Evolutionary conservation across 768 basidiomycete species (phyloP).

Genomic region (Mycena amicta): DNA sequence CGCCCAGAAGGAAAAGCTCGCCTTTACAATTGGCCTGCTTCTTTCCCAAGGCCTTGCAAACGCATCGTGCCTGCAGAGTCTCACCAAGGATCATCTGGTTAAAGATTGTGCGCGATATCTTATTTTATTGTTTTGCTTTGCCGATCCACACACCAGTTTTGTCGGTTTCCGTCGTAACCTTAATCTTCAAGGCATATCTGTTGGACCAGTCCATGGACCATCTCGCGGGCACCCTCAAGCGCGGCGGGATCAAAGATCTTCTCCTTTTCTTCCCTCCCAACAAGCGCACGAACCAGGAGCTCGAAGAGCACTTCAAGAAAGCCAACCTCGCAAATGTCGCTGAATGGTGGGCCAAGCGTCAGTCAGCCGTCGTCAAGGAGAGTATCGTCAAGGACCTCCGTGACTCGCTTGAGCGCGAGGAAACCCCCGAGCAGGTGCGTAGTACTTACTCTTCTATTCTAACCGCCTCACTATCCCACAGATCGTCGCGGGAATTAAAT

Average conservation of each 20-base stretch:
- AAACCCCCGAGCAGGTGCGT: constrained; percentile 65
- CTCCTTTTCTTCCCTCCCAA: constrained; percentile 85
- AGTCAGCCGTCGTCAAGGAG: constrained; percentile 81
- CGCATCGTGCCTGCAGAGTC: constrained; percentile 73
- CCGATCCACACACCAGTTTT: constrained; percentile 53
- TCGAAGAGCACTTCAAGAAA: constrained; percentile 88
- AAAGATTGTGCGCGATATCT: constrained; percentile 72
- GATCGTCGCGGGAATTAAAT: constrained; percentile 78
- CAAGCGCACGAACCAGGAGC: constrained; percentile 69
- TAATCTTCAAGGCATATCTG: constrained; percentile 82
- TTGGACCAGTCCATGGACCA: constrained; percentile 87
- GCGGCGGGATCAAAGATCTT: constrained; percentile 84
- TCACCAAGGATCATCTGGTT: constrained; percentile 92
- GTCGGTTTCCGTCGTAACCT: constrained; percentile 72
- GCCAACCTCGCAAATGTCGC: constrained; percentile 77
- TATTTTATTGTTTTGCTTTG: neutral
- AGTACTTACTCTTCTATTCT: neutral
- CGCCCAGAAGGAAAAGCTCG: constrained; percentile 79
- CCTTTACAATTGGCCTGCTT: constrained; percentile 78
- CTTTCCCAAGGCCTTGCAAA: constrained; percentile 82
- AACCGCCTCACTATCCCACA: too few relatives aligned
- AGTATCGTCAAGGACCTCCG: constrained; percentile 68
- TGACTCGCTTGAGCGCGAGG: constrained; percentile 70
- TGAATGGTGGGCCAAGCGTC: constrained; percentile 94
- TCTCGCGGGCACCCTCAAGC: constrained; percentile 77